Base-by-base conservation (phyloP, 2,329 filamentous ascomycete genomes). In the Leptoxyphium fumago region DNA sequence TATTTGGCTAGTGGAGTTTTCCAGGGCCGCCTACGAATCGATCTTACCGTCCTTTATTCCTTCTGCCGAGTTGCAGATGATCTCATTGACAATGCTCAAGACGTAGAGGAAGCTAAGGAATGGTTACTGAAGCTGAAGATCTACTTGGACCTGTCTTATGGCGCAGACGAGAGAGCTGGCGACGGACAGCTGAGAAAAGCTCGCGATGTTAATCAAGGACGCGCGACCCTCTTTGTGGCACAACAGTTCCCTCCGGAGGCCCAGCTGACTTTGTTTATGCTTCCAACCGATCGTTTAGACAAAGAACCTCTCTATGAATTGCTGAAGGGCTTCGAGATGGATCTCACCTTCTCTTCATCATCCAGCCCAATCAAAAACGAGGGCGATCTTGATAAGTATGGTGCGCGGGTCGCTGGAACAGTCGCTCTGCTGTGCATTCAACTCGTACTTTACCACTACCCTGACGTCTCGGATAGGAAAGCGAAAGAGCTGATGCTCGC, bases 51-150 rank as follows among this genome's bases (percentile, higher is more conserved):
- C 1, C 62, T 86, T 3, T 85, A 85, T 55, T 82, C 80, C 0
- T 85, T 84, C 56, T 86, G 82, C 52, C 71, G 82, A 10, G 74
- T 84, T 9, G 80, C 80, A 1, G 82, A 86, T 56, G 81, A 86
- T 52, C 65, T 86, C 4, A 73, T 86, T 8, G 82, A 86, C 51
- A 73, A 84, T 46, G 74, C 81, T 0, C 52, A 62, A 1, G 68
- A 67, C 1, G 56, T 65, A 1, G 55, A 64, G 0, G 74, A 79
- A 50, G 77, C 78, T 5, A 61, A 63, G 21, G 52, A 62, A 8
- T 82, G 78, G 72, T 74, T 83, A 39, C 56, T 61, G 13, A 78
- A 74, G 54, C 64, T 84, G 15, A 68, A 68, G 18, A 58, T 62
- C 2, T 82, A 75, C 49, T 65, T 84, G 7, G 67, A 77, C 43